phyloP scores from a whole-genome alignment of 129 eudicot species.

The Artemisia annua region DNA sequence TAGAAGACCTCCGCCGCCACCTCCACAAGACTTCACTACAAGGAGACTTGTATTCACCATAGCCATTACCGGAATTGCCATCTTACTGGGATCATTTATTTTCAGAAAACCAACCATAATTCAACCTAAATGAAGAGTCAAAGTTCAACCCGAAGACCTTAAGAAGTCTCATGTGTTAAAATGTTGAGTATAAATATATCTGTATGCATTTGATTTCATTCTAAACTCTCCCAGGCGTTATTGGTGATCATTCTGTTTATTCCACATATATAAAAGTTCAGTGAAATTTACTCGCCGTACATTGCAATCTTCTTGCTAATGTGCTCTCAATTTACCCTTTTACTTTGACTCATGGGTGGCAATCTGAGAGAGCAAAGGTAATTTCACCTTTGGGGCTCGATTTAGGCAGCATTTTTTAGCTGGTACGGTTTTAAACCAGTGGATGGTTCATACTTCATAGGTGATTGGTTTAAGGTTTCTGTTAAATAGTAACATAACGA shows the following conservation, averaged over 20 bases:
- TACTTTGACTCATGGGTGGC: background rate
- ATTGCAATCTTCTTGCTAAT: constrained; percentile 10
- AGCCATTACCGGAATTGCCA: constrained; percentile 83
- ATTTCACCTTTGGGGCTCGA: background rate
- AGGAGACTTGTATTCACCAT: constrained; percentile 67
- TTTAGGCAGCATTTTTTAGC: no score
- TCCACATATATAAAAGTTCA: constrained; percentile 17
- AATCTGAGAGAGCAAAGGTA: background rate
- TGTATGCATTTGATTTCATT: constrained; percentile 27
- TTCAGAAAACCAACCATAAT: constrained; percentile 55
- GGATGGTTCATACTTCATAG: no score
- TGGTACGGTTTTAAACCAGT: no score
- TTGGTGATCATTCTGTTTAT: constrained; percentile 5
- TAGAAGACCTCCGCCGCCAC: constrained; percentile 22
- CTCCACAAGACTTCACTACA: constrained; percentile 43
- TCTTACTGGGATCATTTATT: constrained; percentile 71
- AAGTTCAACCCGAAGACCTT: constrained; percentile 9
- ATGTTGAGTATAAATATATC: constrained; percentile 10
- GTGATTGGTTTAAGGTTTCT: no score
- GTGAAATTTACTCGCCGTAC: background rate
- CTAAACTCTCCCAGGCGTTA: constrained; percentile 17
- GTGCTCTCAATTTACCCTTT: background rate
- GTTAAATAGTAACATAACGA: no score
- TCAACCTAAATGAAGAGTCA: constrained; percentile 37
- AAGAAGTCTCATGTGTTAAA: constrained; percentile 20